Base-by-base conservation (phyloP, 2,329 filamentous ascomycete genomes). In the Microdochium paspali region DNA sequence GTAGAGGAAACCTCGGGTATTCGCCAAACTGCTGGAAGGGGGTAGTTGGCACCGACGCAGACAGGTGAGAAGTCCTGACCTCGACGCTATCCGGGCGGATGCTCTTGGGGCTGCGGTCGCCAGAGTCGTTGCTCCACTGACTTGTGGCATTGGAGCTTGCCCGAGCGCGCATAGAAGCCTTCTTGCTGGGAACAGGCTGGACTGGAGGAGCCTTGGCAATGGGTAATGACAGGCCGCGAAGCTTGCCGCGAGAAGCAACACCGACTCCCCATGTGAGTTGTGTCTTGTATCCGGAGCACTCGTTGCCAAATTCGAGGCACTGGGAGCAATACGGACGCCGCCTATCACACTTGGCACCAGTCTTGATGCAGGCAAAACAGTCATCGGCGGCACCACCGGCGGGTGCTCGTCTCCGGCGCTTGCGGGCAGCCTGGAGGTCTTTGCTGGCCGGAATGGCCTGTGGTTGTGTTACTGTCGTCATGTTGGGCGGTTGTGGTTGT, bases 191-290 rank as follows among this genome's bases (percentile, higher is more conserved):
- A 48, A 70, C 65, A 45, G 66, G 69, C 40, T 71, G 64, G 56
- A 79, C 76, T 0, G 77, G 77, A 21, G 77, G 74, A 10, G 77
- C 68, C 61, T 81, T 82, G 48, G 79, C 80, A 52, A 84, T 76
- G 49, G 80, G 80, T 49, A 95, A 72, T 48, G 90, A 90, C 56
- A 96, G 74, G 32, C 91, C 91, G 52, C 91, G 82, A 53, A 97
- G 81, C 73, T 97, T 97, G 62, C 91, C 91, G 60, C 91, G 84
- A 68, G 90, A 96, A 48, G 91, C 91, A 50, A 97, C 91, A 46
- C 91, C 91, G 44, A 96, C 88, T 39, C 90, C 90, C 91, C 91
- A 97, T 44, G 91, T 97, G 67, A 97, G 76, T 57, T 91, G 90
- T 15, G 91, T 97, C 71, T 94, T 94, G 74, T 97, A 97, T 50